These are phyloP conservation scores for Apiotrichum porosum DNA, from an alignment of 1,284 basidiomycete genomes.

Conservation along the genomic window DNA sequence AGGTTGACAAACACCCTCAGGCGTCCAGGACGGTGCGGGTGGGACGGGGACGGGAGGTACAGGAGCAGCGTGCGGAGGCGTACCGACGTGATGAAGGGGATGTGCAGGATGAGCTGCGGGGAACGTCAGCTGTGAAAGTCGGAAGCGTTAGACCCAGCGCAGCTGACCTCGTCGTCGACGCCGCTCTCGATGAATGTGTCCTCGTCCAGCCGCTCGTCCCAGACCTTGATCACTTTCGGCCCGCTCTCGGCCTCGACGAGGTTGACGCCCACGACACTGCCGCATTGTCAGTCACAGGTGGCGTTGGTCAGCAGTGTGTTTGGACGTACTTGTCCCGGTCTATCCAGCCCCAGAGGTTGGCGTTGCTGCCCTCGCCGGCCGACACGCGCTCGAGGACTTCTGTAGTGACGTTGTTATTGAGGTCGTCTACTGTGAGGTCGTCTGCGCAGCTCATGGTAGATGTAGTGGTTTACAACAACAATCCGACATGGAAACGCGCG, in stretches of 20 bases:
- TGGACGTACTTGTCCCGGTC: slow-evolving; percentile 46
- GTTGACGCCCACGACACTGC: slow-evolving; percentile 46
- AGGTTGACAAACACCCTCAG: slow-evolving; percentile 43
- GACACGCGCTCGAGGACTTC: slow-evolving; percentile 45
- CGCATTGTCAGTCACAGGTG: slow-evolving; percentile 7
- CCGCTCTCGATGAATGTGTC: slow-evolving; percentile 42
- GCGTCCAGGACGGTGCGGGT: slow-evolving; percentile 40
- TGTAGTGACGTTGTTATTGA: slow-evolving; percentile 32
- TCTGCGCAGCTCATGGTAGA: slow-evolving; percentile 45
- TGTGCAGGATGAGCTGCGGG: slow-evolving; percentile 44
- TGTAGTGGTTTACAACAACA: not conserved
- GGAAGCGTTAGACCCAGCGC: not conserved
- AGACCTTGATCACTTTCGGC: slow-evolving; percentile 47
- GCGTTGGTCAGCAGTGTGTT: too few species aligned
- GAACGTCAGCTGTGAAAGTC: not conserved
- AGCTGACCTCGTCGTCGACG: slow-evolving; percentile 48
- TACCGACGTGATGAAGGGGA: slow-evolving; percentile 46
- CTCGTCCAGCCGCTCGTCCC: slow-evolving; percentile 47
- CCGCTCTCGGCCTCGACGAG: slow-evolving; percentile 34
- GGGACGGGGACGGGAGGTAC: slow-evolving; percentile 39
- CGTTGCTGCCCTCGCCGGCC: slow-evolving; percentile 44
- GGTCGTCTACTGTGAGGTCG: slow-evolving; percentile 46
- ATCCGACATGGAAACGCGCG: too few species aligned
- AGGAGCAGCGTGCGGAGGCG: slow-evolving; percentile 44
- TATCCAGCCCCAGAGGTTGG: slow-evolving; percentile 46